Conservation (phyloP, 345 rosid genomes). For the Populus simonii region DNA sequence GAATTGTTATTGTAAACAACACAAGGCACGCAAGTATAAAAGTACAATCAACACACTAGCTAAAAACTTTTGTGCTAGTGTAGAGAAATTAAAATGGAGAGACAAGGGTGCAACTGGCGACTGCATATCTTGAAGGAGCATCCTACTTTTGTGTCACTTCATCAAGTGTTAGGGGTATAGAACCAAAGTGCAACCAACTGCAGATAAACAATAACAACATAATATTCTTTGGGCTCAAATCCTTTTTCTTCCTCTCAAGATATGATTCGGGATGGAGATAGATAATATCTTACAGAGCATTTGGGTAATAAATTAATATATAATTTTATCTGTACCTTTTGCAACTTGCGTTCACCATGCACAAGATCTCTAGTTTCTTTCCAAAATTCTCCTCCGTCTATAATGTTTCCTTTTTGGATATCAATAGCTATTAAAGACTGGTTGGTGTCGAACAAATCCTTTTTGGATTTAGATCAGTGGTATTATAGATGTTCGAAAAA, state of each 20-base stretch:
- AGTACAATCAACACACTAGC: not conserved
- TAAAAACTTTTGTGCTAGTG: not conserved
- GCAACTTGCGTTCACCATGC: slow-evolving; percentile 24
- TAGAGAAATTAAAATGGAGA: not conserved
- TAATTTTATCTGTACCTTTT: not conserved
- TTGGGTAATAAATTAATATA: not conserved
- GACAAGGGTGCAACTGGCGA: not conserved
- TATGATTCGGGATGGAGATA: slow-evolving; percentile 27
- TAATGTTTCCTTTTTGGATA: not conserved
- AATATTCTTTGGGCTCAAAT: slow-evolving; percentile 16
- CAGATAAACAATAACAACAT: not conserved
- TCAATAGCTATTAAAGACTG: slow-evolving; percentile 6
- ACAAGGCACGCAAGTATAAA: not conserved
- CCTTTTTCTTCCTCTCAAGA: slow-evolving; percentile 13
- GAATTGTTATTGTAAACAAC: not conserved
- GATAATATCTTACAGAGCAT: not conserved
- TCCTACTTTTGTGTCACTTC: not conserved
- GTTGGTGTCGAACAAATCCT: slow-evolving; percentile 31
- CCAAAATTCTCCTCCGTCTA: not conserved
- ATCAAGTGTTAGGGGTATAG: not conserved
- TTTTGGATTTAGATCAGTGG: slow-evolving; percentile 6
- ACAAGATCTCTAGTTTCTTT: slow-evolving; percentile 2
- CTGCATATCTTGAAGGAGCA: not conserved
- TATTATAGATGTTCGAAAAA: not conserved
- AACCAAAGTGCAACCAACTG: slow-evolving; percentile 6